A percentile compares a stretch with the other conserved stretches of the same genome.
Evolutionary conservation across 23 red algal species (phyloP).

Genomic region (Gracilaria caudata): DNA sequence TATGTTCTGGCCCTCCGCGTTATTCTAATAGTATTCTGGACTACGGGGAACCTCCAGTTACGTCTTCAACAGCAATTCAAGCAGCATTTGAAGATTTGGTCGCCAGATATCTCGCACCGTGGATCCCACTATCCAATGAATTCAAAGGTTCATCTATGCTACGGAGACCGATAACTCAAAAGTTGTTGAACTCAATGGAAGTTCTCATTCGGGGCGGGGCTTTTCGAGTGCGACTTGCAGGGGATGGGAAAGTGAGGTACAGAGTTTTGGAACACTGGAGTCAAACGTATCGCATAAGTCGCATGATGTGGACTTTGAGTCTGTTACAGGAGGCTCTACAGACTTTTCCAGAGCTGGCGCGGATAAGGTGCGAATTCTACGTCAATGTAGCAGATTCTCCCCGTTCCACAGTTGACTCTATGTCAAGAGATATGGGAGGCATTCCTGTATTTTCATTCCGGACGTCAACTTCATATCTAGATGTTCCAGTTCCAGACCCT

Average conservation of each 20-base stretch:
- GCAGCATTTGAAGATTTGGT: slow-evolving; percentile 49
- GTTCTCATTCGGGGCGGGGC: slow-evolving; percentile 65
- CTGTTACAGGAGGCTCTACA: slow-evolving; percentile 54
- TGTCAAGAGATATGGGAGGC: slow-evolving; percentile 62
- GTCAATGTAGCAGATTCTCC: slow-evolving; percentile 82
- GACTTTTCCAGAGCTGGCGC: slow-evolving; percentile 45
- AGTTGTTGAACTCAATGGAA: slow-evolving; percentile 67
- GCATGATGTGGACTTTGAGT: slow-evolving; percentile 74
- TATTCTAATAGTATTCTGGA: slow-evolving; percentile 26
- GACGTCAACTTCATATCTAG: slow-evolving; percentile 59
- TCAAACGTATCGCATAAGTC: slow-evolving; percentile 78
- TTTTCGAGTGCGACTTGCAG: slow-evolving; percentile 68
- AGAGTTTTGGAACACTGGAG: slow-evolving; percentile 74
- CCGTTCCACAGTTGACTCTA: slow-evolving; percentile 66
- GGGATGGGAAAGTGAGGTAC: slow-evolving; percentile 59
- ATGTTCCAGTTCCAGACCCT: slow-evolving; percentile 88
- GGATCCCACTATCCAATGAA: slow-evolving; percentile 38
- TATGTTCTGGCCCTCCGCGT: slow-evolving; percentile 37
- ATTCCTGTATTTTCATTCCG: slow-evolving; percentile 88
- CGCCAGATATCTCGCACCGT: slow-evolving; percentile 68
- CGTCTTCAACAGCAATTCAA: slow-evolving; percentile 19
- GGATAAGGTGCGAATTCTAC: slow-evolving; percentile 70
- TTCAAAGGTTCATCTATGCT: neutral
- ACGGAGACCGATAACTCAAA: slow-evolving; percentile 37
- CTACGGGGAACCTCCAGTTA: neutral